Conservation (phyloP, 495 filamentous ascomycete species). For the Penicillium malachiteum region DNA sequence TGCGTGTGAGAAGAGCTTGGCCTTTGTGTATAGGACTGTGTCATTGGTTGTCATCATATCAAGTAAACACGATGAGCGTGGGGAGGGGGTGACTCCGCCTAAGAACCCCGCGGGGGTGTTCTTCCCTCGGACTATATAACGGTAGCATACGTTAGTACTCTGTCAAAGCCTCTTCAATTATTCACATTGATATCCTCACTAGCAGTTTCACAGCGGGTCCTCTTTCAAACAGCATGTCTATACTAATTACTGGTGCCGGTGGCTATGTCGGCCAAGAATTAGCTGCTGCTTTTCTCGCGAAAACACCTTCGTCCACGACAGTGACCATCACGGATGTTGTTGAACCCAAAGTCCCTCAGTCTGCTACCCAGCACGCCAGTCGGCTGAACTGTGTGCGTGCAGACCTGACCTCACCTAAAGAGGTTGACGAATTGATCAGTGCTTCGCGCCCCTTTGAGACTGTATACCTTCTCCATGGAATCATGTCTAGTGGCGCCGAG, state of each 20-base stretch:
- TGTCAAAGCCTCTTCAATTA: neutral
- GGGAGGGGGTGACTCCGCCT: conserved; percentile 13
- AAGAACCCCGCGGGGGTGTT: conserved; percentile 13
- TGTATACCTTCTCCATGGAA: conserved; percentile 79
- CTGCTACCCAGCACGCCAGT: conserved; percentile 43
- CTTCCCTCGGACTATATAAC: conserved; percentile 15
- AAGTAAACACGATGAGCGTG: conserved; percentile 10
- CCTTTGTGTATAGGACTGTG: neutral
- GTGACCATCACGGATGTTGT: conserved; percentile 66
- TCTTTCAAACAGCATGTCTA: no score
- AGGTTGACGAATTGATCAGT: conserved; percentile 54
- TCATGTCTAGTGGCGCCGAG: conserved; percentile 79
- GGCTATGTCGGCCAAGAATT: conserved; percentile 71
- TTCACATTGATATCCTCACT: no score
- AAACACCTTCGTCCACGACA: conserved; percentile 43
- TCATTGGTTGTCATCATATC: conserved; percentile 11
- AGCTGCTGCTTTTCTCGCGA: conserved; percentile 59
- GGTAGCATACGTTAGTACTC: neutral
- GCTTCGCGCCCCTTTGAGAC: conserved; percentile 51
- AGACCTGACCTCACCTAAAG: conserved; percentile 60
- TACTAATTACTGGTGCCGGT: conserved; percentile 71
- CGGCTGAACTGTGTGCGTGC: conserved; percentile 53
- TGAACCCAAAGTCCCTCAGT: conserved; percentile 52
- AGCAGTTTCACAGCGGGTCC: no score
- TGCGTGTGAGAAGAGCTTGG: conserved; percentile 15